A percentile compares a stretch with the other conserved stretches of the same genome.
Evolutionary conservation across 2,329 filamentous ascomycete species (phyloP).

Genomic region (Ilyonectria mors-panacis): DNA sequence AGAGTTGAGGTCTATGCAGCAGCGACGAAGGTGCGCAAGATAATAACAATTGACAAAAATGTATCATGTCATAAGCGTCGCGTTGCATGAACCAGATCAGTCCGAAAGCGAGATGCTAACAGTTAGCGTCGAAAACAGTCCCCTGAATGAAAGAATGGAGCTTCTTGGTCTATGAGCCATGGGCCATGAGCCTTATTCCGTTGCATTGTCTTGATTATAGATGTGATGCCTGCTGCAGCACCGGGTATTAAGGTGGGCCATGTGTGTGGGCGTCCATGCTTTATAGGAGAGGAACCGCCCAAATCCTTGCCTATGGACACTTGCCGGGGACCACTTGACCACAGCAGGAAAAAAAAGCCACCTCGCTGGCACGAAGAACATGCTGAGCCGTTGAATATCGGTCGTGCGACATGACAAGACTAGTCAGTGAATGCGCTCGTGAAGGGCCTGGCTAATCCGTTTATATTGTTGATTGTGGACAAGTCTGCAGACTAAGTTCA

Average conservation of each 20-base stretch:
- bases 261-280: neutral
- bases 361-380: neutral
- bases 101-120: conserved; percentile 30
- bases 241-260: neutral
- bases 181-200: neutral
- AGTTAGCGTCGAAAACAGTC: conserved; percentile 25
- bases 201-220: neutral
- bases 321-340: conserved; percentile 1
- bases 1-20: conserved; percentile 13
- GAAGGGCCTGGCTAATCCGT: conserved; percentile 28
- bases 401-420: conserved; percentile 4
- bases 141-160: conserved; percentile 8
- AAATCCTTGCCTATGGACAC: conserved; percentile 14
- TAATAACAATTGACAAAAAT: conserved; percentile 21
- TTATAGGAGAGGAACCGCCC: conserved; percentile 33
- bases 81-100: conserved; percentile 18
- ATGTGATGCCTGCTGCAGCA: neutral
- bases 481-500: conserved; percentile 11
- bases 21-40: conserved; percentile 4
- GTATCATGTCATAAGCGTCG: conserved; percentile 43
- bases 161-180: conserved; percentile 12
- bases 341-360: neutral
- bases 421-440: neutral
- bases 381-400: neutral
- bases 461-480: conserved; percentile 33